Evolutionary conservation across 345 rosid species (phyloP).

Genomic region (Adansonia digitata): DNA sequence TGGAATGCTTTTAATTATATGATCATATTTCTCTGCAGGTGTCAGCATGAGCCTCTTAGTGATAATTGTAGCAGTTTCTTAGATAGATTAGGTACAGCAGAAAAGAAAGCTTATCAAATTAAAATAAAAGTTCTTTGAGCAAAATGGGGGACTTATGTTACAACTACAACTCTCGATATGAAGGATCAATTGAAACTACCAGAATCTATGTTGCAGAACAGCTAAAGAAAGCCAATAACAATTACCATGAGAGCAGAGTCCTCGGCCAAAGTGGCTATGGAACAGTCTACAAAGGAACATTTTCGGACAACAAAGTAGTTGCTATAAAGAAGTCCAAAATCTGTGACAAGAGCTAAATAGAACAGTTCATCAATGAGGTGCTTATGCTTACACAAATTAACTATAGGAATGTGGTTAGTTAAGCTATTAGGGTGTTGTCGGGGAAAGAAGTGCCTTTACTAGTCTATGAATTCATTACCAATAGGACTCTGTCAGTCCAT

Average conservation of each 20-base stretch:
- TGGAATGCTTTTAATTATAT: not conserved
- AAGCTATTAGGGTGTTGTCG: conserved; percentile 31
- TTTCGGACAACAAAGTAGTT: conserved; percentile 23
- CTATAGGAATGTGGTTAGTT: conserved; percentile 32
- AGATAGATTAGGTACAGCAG: not conserved
- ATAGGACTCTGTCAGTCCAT: conserved; percentile 40
- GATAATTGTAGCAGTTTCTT: not conserved
- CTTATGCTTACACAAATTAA: conserved; percentile 42
- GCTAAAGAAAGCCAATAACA: conserved; percentile 37
- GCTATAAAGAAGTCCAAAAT: conserved; percentile 45
- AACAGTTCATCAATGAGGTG: conserved; percentile 49
- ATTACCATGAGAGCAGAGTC: conserved; percentile 27
- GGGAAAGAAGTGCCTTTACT: conserved; percentile 40
- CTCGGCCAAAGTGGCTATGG: conserved; percentile 41
- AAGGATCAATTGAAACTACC: conserved; percentile 13
- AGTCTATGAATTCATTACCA: conserved; percentile 37
- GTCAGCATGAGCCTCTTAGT: not conserved
- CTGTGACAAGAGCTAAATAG: conserved; percentile 33
- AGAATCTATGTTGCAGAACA: conserved; percentile 31
- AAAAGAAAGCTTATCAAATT: conserved; percentile 16
- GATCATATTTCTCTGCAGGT: not conserved
- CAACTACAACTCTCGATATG: conserved; percentile 24
- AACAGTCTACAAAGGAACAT: conserved; percentile 41
- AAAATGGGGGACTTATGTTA: conserved; percentile 36
- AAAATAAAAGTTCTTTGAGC: conserved; percentile 22